Conservation (phyloP, 2,329 filamentous ascomycete species). For the Beauveria varroae region DNA sequence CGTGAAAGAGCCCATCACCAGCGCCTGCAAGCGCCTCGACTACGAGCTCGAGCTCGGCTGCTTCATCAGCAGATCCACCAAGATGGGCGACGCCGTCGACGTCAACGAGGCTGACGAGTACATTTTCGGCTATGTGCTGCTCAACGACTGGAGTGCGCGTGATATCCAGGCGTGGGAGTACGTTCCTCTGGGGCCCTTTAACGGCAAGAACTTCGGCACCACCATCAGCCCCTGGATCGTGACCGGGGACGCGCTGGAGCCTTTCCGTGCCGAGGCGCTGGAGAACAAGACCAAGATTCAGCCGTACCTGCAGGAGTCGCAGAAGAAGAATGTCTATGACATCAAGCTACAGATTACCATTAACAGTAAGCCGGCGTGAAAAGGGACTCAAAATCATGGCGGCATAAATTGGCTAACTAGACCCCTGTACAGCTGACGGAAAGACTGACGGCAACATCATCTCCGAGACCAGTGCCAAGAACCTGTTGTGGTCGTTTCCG, state of each 20-base stretch:
- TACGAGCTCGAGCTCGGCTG: constrained; percentile 73
- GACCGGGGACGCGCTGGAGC: constrained; percentile 47
- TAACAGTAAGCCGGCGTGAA: constrained; percentile 26
- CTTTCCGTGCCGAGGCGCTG: constrained; percentile 17
- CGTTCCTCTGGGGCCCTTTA: constrained; percentile 54
- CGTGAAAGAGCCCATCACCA: constrained; percentile 50
- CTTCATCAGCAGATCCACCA: constrained; percentile 61
- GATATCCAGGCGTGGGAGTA: constrained; percentile 58
- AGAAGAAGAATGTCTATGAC: constrained; percentile 27
- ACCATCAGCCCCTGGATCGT: constrained; percentile 57
- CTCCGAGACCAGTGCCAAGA: constrained; percentile 15
- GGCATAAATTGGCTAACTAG: background rate
- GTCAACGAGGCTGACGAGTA: constrained; percentile 60
- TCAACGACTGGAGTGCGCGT: constrained; percentile 59
- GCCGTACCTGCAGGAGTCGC: constrained; percentile 48
- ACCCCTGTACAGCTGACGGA: constrained; percentile 6
- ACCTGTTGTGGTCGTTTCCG: constrained; percentile 64
- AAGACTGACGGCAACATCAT: constrained; percentile 7
- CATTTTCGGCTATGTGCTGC: constrained; percentile 61
- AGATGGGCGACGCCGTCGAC: constrained; percentile 57
- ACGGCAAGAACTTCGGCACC: constrained; percentile 54
- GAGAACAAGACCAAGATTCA: constrained; percentile 28
- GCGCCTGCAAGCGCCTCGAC: constrained; percentile 57
- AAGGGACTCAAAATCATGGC: background rate
- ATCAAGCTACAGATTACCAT: constrained; percentile 32